Conservation (phyloP, 768 basidiomycete genomes). For the Mycena sanguinolenta region DNA sequence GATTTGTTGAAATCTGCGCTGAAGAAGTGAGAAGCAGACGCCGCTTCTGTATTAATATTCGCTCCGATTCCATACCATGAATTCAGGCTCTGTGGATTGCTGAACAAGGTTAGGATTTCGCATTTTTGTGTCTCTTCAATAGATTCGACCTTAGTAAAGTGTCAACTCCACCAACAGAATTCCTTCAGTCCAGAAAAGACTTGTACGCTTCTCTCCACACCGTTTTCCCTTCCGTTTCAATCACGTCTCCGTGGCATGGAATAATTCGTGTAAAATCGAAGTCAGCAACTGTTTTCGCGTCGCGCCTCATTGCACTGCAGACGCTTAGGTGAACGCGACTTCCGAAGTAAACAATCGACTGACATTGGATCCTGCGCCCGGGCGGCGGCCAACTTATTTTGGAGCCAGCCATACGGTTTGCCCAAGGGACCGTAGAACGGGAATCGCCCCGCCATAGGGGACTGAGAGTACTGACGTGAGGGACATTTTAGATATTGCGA, state of each 20-base stretch:
- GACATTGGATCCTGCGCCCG: conserved; percentile 54
- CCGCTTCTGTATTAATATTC: no score
- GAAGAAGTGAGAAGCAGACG: not conserved
- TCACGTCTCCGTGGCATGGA: conserved; percentile 75
- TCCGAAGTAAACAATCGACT: conserved; percentile 37
- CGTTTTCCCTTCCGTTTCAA: conserved; percentile 61
- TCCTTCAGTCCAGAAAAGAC: not conserved
- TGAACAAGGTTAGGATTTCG: no score
- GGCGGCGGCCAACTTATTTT: conserved; percentile 47
- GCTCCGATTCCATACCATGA: no score
- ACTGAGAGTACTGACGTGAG: conserved; percentile 4
- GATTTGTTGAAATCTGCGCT: conserved; percentile 54
- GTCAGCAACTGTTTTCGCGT: conserved; percentile 73
- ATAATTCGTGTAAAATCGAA: conserved; percentile 82
- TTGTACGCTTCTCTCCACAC: conserved; percentile 51
- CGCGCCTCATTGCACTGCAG: conserved; percentile 69
- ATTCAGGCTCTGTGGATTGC: no score
- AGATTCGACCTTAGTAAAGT: no score
- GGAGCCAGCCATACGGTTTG: conserved; percentile 53
- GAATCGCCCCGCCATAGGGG: conserved; percentile 33
- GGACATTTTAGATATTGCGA: not conserved
- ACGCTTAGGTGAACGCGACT: not conserved
- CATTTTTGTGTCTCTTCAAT: no score
- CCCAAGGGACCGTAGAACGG: conserved; percentile 44
- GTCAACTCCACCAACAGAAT: no score